phyloP scores from a whole-genome alignment of 352 stramenopile genomes.

The Globisporangium cederbergense region DNA sequence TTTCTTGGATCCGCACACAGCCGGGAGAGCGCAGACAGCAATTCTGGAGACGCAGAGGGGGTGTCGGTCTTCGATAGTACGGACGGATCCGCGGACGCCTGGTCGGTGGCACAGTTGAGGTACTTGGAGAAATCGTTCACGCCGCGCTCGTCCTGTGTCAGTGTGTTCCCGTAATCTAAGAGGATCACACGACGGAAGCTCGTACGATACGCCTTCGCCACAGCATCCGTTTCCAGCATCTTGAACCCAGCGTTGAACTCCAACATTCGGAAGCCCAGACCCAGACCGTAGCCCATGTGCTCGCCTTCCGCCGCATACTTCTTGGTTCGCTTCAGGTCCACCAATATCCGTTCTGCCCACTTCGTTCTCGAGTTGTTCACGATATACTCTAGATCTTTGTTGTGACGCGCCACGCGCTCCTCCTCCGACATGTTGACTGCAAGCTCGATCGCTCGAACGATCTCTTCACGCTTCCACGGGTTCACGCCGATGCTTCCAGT shows the following conservation, averaged over 20 bases:
- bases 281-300: slow-evolving; percentile 93
- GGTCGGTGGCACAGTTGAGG: slow-evolving; percentile 40
- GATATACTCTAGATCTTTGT: slow-evolving; percentile 91
- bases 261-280: slow-evolving; percentile 94
- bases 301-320: slow-evolving; percentile 87
- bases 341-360: slow-evolving; percentile 96
- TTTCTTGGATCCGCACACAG: slow-evolving; percentile 95
- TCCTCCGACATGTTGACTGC: slow-evolving; percentile 72
- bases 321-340: slow-evolving; percentile 96
- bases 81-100: slow-evolving; percentile 25
- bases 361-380: slow-evolving; percentile 93
- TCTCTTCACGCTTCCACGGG: slow-evolving; percentile 95
- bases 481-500: slow-evolving; percentile 96
- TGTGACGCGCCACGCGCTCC: slow-evolving; percentile 65
- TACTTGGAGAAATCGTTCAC: slow-evolving; percentile 85
- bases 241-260: slow-evolving; percentile 96
- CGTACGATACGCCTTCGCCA: slow-evolving; percentile 88
- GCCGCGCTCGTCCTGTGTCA: slow-evolving; percentile 87
- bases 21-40: slow-evolving; percentile 88
- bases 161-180: slow-evolving; percentile 98
- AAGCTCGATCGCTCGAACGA: slow-evolving; percentile 65
- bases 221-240: slow-evolving; percentile 89
- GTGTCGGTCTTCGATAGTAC: slow-evolving; percentile 35
- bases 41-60: slow-evolving; percentile 50
- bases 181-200: slow-evolving; percentile 92